phyloP scores from a whole-genome alignment of 163 green algal genomes.

The Scenedesmus sp. region DNA sequence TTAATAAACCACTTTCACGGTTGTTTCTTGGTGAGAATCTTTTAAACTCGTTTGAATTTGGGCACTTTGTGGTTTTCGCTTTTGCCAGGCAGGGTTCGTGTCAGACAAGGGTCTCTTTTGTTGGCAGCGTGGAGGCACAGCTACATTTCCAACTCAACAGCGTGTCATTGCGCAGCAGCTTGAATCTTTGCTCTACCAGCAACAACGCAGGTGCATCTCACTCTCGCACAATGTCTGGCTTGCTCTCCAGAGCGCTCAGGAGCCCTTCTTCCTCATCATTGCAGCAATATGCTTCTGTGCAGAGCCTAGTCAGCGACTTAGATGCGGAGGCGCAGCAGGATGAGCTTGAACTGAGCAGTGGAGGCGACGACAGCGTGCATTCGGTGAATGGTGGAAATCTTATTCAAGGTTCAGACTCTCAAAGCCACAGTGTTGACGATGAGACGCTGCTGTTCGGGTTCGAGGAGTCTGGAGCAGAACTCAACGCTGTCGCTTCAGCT shows the following conservation, averaged over 20 bases:
- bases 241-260: not conserved
- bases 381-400: not conserved
- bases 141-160: not conserved
- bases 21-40: not conserved
- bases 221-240: not conserved
- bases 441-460: slow-evolving; percentile 4
- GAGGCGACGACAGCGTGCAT: slow-evolving; percentile 1
- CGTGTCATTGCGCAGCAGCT: not conserved
- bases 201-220: slow-evolving; percentile 11
- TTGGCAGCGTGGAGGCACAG: not conserved
- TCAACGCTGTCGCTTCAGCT: not conserved
- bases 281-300: not conserved
- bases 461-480: not conserved
- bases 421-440: not conserved
- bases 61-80: not conserved
- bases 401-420: not conserved
- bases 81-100: not conserved
- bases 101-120: not conserved
- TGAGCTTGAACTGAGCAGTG: not conserved
- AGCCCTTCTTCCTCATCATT: not conserved
- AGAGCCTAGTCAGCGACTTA: not conserved
- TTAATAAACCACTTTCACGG: too few relatives aligned
- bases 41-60: not conserved
- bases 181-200: not conserved
- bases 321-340: not conserved